These are phyloP conservation scores for Phyllosticta capitalensis DNA, from an alignment of 2,329 filamentous ascomycete species.

Conservation along the genomic window DNA sequence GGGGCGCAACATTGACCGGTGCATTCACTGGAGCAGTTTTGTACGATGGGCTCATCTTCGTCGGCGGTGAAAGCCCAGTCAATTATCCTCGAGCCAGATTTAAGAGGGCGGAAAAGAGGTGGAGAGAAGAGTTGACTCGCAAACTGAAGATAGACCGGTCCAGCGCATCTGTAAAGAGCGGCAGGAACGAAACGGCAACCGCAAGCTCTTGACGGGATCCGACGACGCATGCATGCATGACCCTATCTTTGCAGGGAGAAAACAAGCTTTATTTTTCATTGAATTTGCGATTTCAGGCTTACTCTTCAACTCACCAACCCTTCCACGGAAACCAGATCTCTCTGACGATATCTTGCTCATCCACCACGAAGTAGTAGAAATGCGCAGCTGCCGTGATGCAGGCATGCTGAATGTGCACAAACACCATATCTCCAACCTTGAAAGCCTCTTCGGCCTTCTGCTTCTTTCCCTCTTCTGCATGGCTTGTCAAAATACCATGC, in stretches of 20 bases:
- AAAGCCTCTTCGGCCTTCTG: constrained; percentile 17
- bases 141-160: background rate
- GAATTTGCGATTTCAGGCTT: too few relatives aligned
- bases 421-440: constrained; percentile 16
- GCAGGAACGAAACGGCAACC: background rate
- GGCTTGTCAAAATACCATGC: constrained; percentile 7
- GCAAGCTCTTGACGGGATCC: background rate
- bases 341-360: constrained; percentile 8
- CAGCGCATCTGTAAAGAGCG: background rate
- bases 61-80: constrained; percentile 29
- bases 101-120: constrained; percentile 5
- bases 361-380: constrained; percentile 9
- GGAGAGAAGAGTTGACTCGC: constrained; percentile 5
- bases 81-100: constrained; percentile 17
- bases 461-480: background rate
- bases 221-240: background rate
- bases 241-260: too few relatives aligned
- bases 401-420: constrained; percentile 8
- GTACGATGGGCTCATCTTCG: constrained; percentile 30
- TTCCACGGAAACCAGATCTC: constrained; percentile 11
- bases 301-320: constrained; percentile 1
- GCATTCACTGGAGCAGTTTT: constrained; percentile 23
- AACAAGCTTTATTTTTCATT: too few relatives aligned
- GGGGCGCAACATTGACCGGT: constrained; percentile 26
- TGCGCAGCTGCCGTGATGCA: constrained; percentile 10